These are phyloP conservation scores for Fistulifera solaris DNA, from an alignment of 108 stramenopile genomes.

Conservation along the genomic window DNA sequence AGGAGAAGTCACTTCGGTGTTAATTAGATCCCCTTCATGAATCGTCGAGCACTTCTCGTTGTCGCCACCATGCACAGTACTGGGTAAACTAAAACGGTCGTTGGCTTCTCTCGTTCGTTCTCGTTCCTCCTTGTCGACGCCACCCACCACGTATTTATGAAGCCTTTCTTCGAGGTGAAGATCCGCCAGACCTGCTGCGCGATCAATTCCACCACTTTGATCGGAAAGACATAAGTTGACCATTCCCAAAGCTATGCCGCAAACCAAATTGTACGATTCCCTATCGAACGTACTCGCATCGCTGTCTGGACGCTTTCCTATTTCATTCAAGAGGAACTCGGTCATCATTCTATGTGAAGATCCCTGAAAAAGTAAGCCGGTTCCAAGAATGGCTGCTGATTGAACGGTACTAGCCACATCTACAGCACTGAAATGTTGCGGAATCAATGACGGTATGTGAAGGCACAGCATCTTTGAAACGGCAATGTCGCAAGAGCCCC, in stretches of 20 bases:
- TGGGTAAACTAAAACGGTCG: conserved; percentile 30
- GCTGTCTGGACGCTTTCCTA: conserved; percentile 70
- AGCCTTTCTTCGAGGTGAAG: conserved; percentile 90
- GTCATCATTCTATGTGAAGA: conserved; percentile 94
- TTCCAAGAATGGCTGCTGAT: conserved; percentile 82
- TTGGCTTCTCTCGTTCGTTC: conserved; percentile 29
- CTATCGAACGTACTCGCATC: conserved; percentile 73
- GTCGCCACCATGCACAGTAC: conserved; percentile 23
- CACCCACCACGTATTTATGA: conserved; percentile 79
- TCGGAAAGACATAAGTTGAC: conserved; percentile 69
- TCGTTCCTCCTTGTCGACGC: conserved; percentile 35
- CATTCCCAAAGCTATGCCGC: conserved; percentile 89
- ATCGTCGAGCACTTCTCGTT: conserved; percentile 76
- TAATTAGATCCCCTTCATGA: conserved; percentile 78
- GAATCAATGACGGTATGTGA: conserved; percentile 93
- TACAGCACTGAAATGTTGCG: conserved; percentile 80
- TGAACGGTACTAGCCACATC: conserved; percentile 87
- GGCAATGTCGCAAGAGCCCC: conserved; percentile 83
- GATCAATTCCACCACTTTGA: not conserved
- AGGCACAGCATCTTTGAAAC: conserved; percentile 96
- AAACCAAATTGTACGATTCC: conserved; percentile 83
- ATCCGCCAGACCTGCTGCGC: conserved; percentile 75
- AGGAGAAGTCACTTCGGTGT: conserved; percentile 92
- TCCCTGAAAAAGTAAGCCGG: conserved; percentile 86
- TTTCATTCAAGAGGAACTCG: conserved; percentile 93